phyloP scores from a whole-genome alignment of 495 filamentous ascomycete species.

The Lasiosphaeria hispida region DNA sequence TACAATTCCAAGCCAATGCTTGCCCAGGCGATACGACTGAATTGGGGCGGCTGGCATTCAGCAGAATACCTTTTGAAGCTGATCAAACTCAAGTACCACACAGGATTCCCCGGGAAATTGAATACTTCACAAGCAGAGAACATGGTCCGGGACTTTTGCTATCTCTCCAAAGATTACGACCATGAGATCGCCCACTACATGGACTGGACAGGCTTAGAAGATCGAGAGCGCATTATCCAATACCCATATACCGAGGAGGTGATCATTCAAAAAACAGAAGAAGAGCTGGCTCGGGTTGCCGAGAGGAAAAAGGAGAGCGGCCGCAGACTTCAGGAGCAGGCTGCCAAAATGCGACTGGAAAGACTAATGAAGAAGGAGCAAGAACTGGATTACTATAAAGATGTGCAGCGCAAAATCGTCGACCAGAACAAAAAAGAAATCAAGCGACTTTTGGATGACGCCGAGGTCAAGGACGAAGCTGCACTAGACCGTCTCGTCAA shows the following conservation, averaged over 20 bases:
- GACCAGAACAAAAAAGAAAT: conserved; percentile 83
- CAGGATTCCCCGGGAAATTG: conserved; percentile 74
- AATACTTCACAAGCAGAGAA: conserved; percentile 82
- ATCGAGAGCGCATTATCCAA: conserved; percentile 83
- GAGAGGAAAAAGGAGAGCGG: conserved; percentile 93
- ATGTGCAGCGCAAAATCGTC: conserved; percentile 63
- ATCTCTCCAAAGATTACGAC: conserved; percentile 79
- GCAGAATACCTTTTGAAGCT: conserved; percentile 89
- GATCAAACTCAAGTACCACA: conserved; percentile 88
- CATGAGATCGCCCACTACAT: conserved; percentile 69
- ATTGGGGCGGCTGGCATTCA: conserved; percentile 89
- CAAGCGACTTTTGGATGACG: conserved; percentile 78
- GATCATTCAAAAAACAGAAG: conserved; percentile 82
- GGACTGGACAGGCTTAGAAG: conserved; percentile 85
- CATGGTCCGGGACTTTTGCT: conserved; percentile 85
- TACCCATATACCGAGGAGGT: conserved; percentile 92
- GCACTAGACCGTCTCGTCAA: conserved; percentile 75
- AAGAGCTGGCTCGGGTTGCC: conserved; percentile 82
- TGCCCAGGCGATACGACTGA: conserved; percentile 78
- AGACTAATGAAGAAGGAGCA: conserved; percentile 93
- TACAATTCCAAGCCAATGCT: conserved; percentile 79
- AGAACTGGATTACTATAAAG: conserved; percentile 89
- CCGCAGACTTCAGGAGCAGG: conserved; percentile 87
- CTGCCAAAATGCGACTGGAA: conserved; percentile 92
- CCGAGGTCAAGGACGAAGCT: conserved; percentile 87